Percentiles rank a stretch among this genome's conserved stretches.
phyloP scores from a whole-genome alignment of 768 basidiomycete species.

The Clavaria fumosa region DNA sequence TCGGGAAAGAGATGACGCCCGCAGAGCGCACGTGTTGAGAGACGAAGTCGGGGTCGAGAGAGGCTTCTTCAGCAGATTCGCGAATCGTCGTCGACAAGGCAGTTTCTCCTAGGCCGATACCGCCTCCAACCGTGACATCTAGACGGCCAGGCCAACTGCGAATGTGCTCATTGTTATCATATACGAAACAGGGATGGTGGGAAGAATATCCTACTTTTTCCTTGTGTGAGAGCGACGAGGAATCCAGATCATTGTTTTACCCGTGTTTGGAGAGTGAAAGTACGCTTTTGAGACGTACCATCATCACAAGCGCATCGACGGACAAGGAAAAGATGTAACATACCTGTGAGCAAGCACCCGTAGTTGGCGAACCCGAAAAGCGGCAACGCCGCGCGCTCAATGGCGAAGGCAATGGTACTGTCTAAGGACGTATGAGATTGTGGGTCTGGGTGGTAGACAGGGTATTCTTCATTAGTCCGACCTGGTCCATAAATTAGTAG shows the following conservation, averaged over 20 bases:
- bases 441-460: constrained; percentile 18
- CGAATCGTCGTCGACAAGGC: constrained; percentile 24
- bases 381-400: constrained; percentile 29
- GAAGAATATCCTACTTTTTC: constrained; percentile 21
- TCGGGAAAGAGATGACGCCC: constrained; percentile 25
- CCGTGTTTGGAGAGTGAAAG: constrained; percentile 16
- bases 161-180: background rate
- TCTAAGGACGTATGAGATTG: constrained; percentile 3
- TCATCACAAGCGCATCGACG: too few relatives aligned
- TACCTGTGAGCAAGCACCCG: constrained; percentile 28
- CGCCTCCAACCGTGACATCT: constrained; percentile 30
- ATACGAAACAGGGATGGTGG: background rate
- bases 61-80: constrained; percentile 29
- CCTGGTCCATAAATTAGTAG: constrained; percentile 10
- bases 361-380: constrained; percentile 31
- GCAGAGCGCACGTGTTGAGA: constrained; percentile 17
- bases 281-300: constrained; percentile 16
- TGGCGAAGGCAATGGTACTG: constrained; percentile 24
- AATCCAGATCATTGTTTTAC: constrained; percentile 23
- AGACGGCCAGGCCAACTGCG: constrained; percentile 21
- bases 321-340: constrained; percentile 2
- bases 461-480: constrained; percentile 22
- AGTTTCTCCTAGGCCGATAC: constrained; percentile 25
- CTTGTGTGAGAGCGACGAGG: constrained; percentile 26
- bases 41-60: constrained; percentile 24